Conservation (phyloP, 345 rosid species). For the Gossypium ekmanianum region DNA sequence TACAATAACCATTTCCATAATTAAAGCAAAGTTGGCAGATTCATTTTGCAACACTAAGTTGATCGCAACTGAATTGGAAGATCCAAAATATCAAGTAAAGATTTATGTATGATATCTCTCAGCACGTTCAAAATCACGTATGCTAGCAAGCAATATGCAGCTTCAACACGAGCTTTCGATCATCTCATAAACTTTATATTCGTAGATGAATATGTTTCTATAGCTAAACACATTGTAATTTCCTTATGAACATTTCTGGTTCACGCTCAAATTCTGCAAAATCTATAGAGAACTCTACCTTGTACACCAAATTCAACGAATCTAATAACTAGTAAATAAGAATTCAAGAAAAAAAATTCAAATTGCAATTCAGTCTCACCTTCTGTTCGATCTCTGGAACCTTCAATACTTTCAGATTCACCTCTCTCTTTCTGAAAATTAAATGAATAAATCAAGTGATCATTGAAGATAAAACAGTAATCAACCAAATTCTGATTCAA, state of each 20-base stretch:
- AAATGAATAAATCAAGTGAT: constrained; percentile 6
- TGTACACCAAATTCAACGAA: neutral
- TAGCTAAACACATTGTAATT: neutral
- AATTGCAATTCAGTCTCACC: neutral
- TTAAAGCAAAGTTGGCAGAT: neutral
- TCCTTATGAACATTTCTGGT: neutral
- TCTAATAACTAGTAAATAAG: neutral
- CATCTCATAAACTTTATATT: neutral
- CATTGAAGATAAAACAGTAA: neutral
- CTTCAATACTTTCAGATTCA: constrained; percentile 90
- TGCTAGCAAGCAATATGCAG: neutral
- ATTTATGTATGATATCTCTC: neutral
- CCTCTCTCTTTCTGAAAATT: constrained; percentile 79
- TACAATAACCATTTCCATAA: neutral
- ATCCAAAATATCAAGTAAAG: neutral
- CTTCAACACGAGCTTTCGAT: neutral
- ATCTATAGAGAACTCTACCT: neutral
- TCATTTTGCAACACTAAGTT: neutral
- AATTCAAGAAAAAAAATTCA: neutral
- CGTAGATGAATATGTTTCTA: neutral
- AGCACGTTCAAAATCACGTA: neutral
- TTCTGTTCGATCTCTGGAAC: constrained; percentile 63
- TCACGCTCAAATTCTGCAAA: neutral
- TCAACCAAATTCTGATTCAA: constrained; percentile 1
- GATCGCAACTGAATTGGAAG: neutral